phyloP scores from a whole-genome alignment of 345 rosid genomes.

The Kernera saxatilis region DNA sequence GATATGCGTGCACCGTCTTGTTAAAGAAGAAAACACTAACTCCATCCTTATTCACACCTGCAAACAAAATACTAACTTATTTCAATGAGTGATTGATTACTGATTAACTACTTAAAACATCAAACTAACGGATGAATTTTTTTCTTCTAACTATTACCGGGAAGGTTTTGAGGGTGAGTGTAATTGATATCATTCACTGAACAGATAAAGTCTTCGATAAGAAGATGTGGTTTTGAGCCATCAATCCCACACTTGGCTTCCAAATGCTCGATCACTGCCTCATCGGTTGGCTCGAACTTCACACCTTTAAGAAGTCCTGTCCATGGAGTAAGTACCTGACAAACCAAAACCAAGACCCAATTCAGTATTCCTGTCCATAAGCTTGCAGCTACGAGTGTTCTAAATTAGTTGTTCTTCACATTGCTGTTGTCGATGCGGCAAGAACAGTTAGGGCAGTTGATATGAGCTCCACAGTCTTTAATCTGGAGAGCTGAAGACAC shows the following conservation, averaged over 20 bases:
- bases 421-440: constrained; percentile 53
- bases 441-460: constrained; percentile 74
- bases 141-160: constrained; percentile 36
- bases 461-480: constrained; percentile 49
- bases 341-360: not conserved
- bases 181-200: constrained; percentile 72
- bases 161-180: constrained; percentile 88
- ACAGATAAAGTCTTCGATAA: constrained; percentile 58
- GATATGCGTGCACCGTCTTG: constrained; percentile 62
- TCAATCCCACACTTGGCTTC: constrained; percentile 74
- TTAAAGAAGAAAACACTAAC: constrained; percentile 70
- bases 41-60: constrained; percentile 85
- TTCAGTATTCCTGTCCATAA: not conserved
- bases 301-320: constrained; percentile 89
- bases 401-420: constrained; percentile 32
- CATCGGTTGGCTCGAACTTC: constrained; percentile 86
- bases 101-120: not conserved
- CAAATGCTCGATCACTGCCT: constrained; percentile 62
- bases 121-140: not conserved
- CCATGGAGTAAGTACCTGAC: constrained; percentile 62
- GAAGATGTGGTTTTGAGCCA: constrained; percentile 37
- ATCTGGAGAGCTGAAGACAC: constrained; percentile 38
- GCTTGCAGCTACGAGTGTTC: not conserved
- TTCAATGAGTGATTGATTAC: not conserved
- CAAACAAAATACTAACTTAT: not conserved